Base-by-base conservation (phyloP, 2,329 filamentous ascomycete genomes). In the Sarocladiaceae sp. region DNA sequence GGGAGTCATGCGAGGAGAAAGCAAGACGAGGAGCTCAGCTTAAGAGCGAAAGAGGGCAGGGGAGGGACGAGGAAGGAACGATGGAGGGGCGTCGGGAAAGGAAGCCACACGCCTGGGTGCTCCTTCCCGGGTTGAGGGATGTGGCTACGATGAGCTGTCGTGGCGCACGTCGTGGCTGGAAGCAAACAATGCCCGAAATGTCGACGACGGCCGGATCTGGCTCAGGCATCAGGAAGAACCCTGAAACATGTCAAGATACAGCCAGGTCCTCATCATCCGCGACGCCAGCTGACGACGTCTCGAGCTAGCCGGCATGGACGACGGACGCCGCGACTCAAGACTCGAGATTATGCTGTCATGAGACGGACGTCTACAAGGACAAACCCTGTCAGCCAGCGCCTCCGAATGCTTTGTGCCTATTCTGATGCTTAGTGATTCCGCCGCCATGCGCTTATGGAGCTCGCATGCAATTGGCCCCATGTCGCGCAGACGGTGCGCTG, bases 401-500 rank as follows among this genome's bases (percentile, higher is more conserved):
- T 46, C 22, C n/a, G n/a, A 22, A 23, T 25, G 20, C 17, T 44
- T 20, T 40, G n/a, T 37, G 35, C 35, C n/a, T 37, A 5, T 37
- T 5, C 15, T 17, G 23, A 26, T 44, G 22, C 23, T 44, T n/a
- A 28, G 22, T 23, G 22, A 44, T 7, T 40, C 23, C 4, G n/a
- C 35, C n/a, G 18, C 37, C 8, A 15, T 5, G 4, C 23, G 20
- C 40, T n/a, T 26, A 26, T 44, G 40, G 40, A n/a, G 20, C 18
- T 13, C 40, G 17, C 23, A 44, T 44, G 40, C 40, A 44, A 44
- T n/a, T 15, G 20, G 26, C 17, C 17, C 18, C 44, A 48, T 48
- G 44, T 48, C 44, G 44, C 44, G 44, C 44, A 48, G 44, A 33
- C 44, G 44, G 44, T 48, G 44, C 44, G 44, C 44, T 48, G 44